A percentile compares a stretch with the other conserved stretches of the same genome.
Conservation (phyloP, 202 grass and related monocot genomes). For the Brachypodium distachyon region DNA sequence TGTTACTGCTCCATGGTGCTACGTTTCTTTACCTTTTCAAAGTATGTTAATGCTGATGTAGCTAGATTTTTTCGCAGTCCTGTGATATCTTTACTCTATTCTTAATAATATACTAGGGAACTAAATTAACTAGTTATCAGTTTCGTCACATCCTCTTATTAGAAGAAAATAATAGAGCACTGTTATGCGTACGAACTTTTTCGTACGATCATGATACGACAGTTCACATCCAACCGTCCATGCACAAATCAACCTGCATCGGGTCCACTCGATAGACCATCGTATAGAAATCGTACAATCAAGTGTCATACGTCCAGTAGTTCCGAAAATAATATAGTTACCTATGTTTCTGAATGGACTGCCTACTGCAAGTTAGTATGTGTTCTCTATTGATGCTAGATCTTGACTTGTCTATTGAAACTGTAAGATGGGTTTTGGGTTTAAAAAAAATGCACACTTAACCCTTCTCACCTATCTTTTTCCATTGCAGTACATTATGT, state of each 20-base stretch:
- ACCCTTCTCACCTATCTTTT: neutral
- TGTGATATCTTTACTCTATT: neutral
- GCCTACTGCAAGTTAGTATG: neutral
- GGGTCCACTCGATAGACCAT: no score
- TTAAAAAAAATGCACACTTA: neutral
- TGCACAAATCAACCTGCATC: no score
- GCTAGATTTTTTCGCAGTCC: neutral
- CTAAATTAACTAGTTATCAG: neutral
- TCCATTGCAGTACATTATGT: neutral
- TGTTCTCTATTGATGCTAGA: neutral
- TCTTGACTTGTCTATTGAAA: neutral
- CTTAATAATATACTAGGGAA: neutral
- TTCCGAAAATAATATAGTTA: neutral
- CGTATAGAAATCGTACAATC: no score
- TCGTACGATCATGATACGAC: no score
- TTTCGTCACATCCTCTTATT: neutral
- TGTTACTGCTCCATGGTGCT: neutral
- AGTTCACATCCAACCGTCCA: no score
- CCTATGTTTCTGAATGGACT: neutral
- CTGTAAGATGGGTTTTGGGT: constrained; percentile 4
- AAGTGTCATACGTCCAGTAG: no score
- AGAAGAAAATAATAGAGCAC: neutral
- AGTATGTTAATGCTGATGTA: constrained; percentile 28
- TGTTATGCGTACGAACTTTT: no score
- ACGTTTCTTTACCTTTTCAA: constrained; percentile 34